Evolutionary conservation across 306 rosid genomes (phyloP).

Genomic region (Betula pendula): DNA sequence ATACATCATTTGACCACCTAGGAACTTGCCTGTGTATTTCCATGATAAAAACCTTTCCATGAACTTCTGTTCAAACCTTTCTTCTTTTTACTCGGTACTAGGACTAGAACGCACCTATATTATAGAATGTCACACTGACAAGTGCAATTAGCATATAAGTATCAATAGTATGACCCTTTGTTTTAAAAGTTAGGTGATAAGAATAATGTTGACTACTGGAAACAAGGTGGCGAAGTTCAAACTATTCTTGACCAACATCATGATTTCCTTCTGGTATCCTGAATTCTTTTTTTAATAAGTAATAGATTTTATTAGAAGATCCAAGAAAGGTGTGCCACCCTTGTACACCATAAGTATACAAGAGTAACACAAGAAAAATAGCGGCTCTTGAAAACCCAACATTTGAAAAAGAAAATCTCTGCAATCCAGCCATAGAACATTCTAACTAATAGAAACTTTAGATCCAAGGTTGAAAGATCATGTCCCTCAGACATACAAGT

Average conservation of each 20-base stretch:
- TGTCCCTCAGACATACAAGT: background rate
- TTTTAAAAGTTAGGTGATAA: background rate
- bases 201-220: background rate
- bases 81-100: background rate
- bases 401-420: background rate
- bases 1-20: slow-evolving; percentile 6
- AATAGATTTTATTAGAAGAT: background rate
- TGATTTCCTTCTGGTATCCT: background rate
- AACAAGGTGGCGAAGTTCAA: background rate
- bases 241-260: background rate
- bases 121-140: slow-evolving; percentile 5
- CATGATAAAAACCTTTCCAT: background rate
- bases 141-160: background rate
- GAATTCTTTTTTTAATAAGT: background rate
- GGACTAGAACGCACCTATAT: background rate
- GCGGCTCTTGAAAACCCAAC: background rate
- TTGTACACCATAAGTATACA: background rate
- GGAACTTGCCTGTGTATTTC: slow-evolving; percentile 10
- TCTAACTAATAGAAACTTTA: background rate
- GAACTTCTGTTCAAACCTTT: background rate
- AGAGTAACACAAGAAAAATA: background rate
- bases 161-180: background rate
- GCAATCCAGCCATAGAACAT: background rate
- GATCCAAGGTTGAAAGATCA: background rate
- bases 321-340: background rate